Conservation (phyloP, 176 grass and related monocot species). For the Cymbopogon citratus region DNA sequence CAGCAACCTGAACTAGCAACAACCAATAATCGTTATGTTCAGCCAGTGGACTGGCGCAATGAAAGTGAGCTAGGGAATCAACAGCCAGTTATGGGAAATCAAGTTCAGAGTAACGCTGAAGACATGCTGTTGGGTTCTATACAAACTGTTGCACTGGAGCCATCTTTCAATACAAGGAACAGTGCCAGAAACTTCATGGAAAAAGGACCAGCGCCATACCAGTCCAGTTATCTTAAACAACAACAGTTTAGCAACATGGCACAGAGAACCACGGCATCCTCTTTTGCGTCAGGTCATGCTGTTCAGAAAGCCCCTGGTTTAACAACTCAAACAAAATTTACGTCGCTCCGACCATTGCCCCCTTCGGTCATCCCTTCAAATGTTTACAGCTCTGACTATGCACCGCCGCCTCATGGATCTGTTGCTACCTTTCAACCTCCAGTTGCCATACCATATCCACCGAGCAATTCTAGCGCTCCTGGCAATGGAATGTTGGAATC, state of each 20-base stretch:
- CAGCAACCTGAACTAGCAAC: conserved; percentile 31
- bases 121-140: conserved; percentile 8
- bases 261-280: conserved; percentile 14
- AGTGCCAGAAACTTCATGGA: conserved; percentile 26
- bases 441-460: not conserved
- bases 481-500: not conserved
- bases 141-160: conserved; percentile 28
- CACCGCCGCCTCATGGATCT: conserved; percentile 37
- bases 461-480: conserved; percentile 9
- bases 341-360: conserved; percentile 50
- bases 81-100: conserved; percentile 4
- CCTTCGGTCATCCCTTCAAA: conserved; percentile 43
- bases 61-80: conserved; percentile 14
- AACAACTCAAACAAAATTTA: conserved; percentile 35
- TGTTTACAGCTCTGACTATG: conserved; percentile 15
- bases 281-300: conserved; percentile 20
- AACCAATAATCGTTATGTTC: conserved; percentile 29
- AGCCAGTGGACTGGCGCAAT: conserved; percentile 17
- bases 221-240: conserved; percentile 19
- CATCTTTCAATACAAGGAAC: conserved; percentile 36
- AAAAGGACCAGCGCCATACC: conserved; percentile 27
- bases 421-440: conserved; percentile 17
- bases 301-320: conserved; percentile 7
- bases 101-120: conserved; percentile 28
- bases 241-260: conserved; percentile 22